Percentiles rank a stretch among this genome's conserved stretches.
phyloP scores from a whole-genome alignment of 2,329 filamentous ascomycete species.

The Colletotrichum sidae region DNA sequence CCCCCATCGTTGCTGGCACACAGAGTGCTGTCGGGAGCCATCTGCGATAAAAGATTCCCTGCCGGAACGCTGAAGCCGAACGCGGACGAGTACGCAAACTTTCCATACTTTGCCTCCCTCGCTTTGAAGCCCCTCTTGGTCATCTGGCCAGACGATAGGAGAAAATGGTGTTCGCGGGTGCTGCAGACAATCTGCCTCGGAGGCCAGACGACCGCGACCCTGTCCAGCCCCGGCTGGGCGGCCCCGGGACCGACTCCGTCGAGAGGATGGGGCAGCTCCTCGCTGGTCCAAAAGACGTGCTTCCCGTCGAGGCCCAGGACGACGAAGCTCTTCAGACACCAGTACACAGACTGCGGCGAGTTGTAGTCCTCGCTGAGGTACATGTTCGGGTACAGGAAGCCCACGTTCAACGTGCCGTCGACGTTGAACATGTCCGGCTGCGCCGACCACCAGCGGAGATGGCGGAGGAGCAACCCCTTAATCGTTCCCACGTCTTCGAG shows the following conservation, averaged over 20 bases:
- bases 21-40: slow-evolving; percentile 38
- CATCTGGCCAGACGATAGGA: slow-evolving; percentile 51
- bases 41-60: slow-evolving; percentile 43
- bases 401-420: slow-evolving; percentile 57
- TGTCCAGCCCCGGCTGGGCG: neutral
- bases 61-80: slow-evolving; percentile 51
- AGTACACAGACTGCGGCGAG: slow-evolving; percentile 61
- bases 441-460: slow-evolving; percentile 56
- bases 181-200: slow-evolving; percentile 56
- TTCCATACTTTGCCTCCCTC: slow-evolving; percentile 52
- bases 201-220: slow-evolving; percentile 16
- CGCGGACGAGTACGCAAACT: slow-evolving; percentile 53
- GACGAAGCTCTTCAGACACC: slow-evolving; percentile 58
- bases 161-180: slow-evolving; percentile 48
- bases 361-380: slow-evolving; percentile 63
- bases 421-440: slow-evolving; percentile 52
- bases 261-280: slow-evolving; percentile 50
- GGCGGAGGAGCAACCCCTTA: slow-evolving; percentile 56
- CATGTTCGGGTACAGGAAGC: slow-evolving; percentile 50
- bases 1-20: slow-evolving; percentile 35
- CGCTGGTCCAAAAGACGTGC: slow-evolving; percentile 54
- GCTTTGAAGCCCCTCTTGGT: slow-evolving; percentile 47
- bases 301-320: slow-evolving; percentile 46
- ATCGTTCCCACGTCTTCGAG: slow-evolving; percentile 46
- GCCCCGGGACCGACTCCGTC: neutral